Evolutionary conservation across 768 basidiomycete species (phyloP), one percentile per base, ranked within the genome.

Genomic region (Boletellus sp.): DNA sequence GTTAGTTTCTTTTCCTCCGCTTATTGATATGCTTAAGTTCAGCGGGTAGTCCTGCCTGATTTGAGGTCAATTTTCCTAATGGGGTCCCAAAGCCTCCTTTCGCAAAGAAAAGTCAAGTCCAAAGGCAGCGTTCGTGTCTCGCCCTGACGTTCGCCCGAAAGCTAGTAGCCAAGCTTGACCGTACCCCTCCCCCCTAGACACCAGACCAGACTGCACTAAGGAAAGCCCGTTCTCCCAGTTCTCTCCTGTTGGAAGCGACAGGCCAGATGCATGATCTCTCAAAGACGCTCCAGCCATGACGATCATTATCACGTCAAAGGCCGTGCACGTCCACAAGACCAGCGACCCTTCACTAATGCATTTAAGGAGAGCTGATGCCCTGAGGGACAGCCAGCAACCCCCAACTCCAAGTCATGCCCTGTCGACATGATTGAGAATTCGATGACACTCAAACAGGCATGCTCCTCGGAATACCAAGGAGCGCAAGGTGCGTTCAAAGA

Each of bases 1-100:
- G 84, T 86, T 86, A 84, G 83, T 87, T 87, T 85, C 85, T 87
- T 87, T 85, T 85, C 84, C 84, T 85, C 83, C 79, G 79, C 84
- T 87, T 84, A 85, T 84, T 86, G 81, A 85, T 85, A 84, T 85
- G 83, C 84, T 85, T 84, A 85, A 85, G 81, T 85, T 84, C 81
- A 83, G 83, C 78, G 80, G 83, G 84, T 85, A 84, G 75, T 82
- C 83, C 81, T 81, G 78, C 81, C 80, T 81, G 82, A 84, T 84
- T 79, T 83, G 83, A 85, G 83, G 81, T 81, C 83, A 79, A 71
- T 72, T 17, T 39, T 46, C 35, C 12, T 36, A 3, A 38, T n/a
- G n/a, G n/a, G n/a, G n/a, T n/a, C n/a, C n/a, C n/a, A n/a, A n/a
- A n/a, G n/a, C n/a, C n/a, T n/a, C n/a, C n/a, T n/a, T n/a, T n/a